Percentiles rank a stretch among this genome's conserved stretches.
Conservation (phyloP, 306 rosid species). For the Notholithocarpus densiflorus region DNA sequence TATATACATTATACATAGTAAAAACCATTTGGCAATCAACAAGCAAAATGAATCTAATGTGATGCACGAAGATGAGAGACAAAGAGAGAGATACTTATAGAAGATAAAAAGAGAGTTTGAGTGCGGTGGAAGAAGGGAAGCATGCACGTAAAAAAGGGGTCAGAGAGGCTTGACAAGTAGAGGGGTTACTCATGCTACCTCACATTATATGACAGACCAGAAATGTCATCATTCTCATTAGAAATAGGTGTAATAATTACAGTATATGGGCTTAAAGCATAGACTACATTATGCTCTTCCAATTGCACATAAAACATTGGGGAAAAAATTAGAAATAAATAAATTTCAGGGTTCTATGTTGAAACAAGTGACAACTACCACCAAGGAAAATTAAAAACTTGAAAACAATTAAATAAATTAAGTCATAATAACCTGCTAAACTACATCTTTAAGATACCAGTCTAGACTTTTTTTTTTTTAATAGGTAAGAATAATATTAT, state of each 20-base stretch:
- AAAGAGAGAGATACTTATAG: not conserved
- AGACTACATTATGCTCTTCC: not conserved
- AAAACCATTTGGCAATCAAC: not conserved
- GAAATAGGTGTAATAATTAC: no score
- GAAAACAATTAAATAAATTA: not conserved
- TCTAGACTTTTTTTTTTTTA: not conserved
- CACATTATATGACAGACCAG: not conserved
- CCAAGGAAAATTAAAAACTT: not conserved
- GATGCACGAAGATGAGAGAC: not conserved
- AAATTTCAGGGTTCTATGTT: not conserved
- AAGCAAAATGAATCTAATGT: not conserved
- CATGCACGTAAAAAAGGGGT: not conserved
- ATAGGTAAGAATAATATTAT: no score
- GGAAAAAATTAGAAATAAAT: not conserved
- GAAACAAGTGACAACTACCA: not conserved
- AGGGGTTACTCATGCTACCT: not conserved
- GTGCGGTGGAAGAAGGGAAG: not conserved
- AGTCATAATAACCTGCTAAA: not conserved
- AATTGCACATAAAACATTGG: not conserved
- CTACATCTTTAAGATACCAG: not conserved
- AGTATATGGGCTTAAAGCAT: not conserved
- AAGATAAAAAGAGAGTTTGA: not conserved
- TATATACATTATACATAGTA: conserved; percentile 6
- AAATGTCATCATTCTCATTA: not conserved
- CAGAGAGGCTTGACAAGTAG: not conserved